Evolutionary conservation across 257 asterid species (phyloP).

Genomic region (Echites panduratus): DNA sequence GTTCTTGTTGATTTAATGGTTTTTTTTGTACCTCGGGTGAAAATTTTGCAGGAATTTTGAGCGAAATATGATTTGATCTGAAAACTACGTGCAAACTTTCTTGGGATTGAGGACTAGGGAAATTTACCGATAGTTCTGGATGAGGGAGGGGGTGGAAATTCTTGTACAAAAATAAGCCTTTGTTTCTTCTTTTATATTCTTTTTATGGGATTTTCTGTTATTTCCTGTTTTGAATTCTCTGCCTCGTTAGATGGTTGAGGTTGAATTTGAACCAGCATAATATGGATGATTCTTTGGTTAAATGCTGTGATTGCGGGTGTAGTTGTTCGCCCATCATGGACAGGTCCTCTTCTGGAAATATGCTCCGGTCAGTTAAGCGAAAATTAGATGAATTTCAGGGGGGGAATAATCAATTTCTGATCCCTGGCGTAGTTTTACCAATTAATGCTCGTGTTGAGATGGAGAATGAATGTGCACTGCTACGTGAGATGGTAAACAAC

Average conservation of each 20-base stretch:
- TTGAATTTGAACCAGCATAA: constrained; percentile 22
- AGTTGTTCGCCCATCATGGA: constrained; percentile 39
- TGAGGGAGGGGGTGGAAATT: constrained; percentile 10
- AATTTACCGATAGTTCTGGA: neutral
- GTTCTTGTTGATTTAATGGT: constrained; percentile 8
- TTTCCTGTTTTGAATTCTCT: constrained; percentile 5
- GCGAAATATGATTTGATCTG: neutral
- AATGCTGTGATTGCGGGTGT: constrained; percentile 81
- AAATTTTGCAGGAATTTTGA: constrained; percentile 5
- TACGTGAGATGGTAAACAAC: constrained; percentile 69
- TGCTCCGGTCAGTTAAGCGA: constrained; percentile 65
- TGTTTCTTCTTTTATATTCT: neutral
- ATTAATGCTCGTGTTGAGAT: constrained; percentile 69
- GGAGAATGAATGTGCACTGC: constrained; percentile 69
- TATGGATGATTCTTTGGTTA: constrained; percentile 56
- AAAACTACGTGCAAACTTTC: neutral
- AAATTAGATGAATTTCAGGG: constrained; percentile 56
- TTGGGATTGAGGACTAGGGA: constrained; percentile 12
- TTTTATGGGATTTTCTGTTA: neutral
- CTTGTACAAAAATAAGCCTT: neutral
- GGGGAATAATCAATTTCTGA: constrained; percentile 24
- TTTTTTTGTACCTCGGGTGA: constrained; percentile 7
- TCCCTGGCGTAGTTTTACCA: constrained; percentile 44
- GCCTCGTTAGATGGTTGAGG: constrained; percentile 25
- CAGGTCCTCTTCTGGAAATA: constrained; percentile 43